A percentile compares a stretch with the other conserved stretches of the same genome.
These are phyloP conservation scores for Coccomyxa sp. DNA, from an alignment of 139 green algal species.

Conservation along the genomic window DNA sequence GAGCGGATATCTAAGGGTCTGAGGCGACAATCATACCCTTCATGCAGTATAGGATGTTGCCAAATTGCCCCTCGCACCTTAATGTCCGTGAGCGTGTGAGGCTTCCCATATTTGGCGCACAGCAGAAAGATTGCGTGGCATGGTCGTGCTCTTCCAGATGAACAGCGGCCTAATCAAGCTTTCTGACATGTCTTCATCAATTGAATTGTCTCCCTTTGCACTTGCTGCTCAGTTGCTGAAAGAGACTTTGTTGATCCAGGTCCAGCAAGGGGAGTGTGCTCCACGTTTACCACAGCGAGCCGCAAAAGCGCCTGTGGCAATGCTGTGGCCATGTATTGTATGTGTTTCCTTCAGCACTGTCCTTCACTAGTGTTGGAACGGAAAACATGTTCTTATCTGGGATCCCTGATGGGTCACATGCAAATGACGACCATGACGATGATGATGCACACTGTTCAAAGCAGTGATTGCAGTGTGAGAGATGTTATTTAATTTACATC, in stretches of 20 bases:
- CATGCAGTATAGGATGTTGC: background rate
- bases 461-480: background rate
- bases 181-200: background rate
- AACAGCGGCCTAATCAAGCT: slow-evolving; percentile 4
- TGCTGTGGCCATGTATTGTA: no score
- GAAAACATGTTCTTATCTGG: no score
- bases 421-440: background rate
- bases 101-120: slow-evolving; percentile 19
- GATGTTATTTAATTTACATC: no score
- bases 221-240: background rate
- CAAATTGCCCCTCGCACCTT: slow-evolving; percentile 17
- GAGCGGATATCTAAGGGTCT: slow-evolving; percentile 19
- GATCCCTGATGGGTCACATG: no score
- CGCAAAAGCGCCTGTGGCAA: no score
- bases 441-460: background rate
- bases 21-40: background rate
- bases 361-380: no score
- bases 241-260: no score
- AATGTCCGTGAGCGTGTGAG: slow-evolving; percentile 5
- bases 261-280: no score
- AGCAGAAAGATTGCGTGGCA: slow-evolving; percentile 1
- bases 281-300: no score
- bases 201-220: background rate
- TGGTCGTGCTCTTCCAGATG: background rate
- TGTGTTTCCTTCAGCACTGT: no score